Evolutionary conservation across 2,329 filamentous ascomycete species (phyloP).

Genomic region (Tetracladium maxilliforme): DNA sequence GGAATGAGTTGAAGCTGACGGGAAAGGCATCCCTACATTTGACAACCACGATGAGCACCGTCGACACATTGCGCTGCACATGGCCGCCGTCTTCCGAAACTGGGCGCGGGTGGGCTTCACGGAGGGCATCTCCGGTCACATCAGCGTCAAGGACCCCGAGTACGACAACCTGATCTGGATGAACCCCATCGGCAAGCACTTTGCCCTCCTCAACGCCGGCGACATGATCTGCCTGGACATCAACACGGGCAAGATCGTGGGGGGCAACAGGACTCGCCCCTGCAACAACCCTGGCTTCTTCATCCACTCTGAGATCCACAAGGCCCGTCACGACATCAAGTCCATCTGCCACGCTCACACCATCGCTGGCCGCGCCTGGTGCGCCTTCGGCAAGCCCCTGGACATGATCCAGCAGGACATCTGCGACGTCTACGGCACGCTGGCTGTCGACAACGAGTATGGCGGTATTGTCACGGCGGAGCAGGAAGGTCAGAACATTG

Average conservation of each 20-base stretch:
- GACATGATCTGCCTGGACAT: slow-evolving; percentile 56
- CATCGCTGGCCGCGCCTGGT: slow-evolving; percentile 53
- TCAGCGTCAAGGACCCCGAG: slow-evolving; percentile 52
- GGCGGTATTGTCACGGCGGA: slow-evolving; percentile 46
- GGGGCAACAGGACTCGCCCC: slow-evolving; percentile 43
- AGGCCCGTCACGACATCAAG: slow-evolving; percentile 47
- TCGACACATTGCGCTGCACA: slow-evolving; percentile 49
- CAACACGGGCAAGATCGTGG: slow-evolving; percentile 41
- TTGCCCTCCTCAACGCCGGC: slow-evolving; percentile 45
- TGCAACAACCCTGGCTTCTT: slow-evolving; percentile 55
- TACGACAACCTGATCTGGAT: slow-evolving; percentile 51
- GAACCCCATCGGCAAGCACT: slow-evolving; percentile 49
- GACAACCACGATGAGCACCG: slow-evolving; percentile 37
- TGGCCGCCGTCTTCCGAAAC: slow-evolving; percentile 54
- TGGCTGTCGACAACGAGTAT: slow-evolving; percentile 50
- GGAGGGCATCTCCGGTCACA: slow-evolving; percentile 57
- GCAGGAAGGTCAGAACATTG: slow-evolving; percentile 52
- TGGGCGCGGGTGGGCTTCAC: slow-evolving; percentile 51
- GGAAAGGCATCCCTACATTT: slow-evolving; percentile 42
- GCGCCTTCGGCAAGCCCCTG: slow-evolving; percentile 44
- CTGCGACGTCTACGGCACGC: slow-evolving; percentile 47
- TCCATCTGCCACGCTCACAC: slow-evolving; percentile 58
- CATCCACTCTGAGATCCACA: slow-evolving; percentile 56
- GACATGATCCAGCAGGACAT: slow-evolving; percentile 61
- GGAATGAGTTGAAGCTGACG: no score